Conservation (phyloP, 805 yeast genomes). For the Jamesozyma gamospora region DNA sequence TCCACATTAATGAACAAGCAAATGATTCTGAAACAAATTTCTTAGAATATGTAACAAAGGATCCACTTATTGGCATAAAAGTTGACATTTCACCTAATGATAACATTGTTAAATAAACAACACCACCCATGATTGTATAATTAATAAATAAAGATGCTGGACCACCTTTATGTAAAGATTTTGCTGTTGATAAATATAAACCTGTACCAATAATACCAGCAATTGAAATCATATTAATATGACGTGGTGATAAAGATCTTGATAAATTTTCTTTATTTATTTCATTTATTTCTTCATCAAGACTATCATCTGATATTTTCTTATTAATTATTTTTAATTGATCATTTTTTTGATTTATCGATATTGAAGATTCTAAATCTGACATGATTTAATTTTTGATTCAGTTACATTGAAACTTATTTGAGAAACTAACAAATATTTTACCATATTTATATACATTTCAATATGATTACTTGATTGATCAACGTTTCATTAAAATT, state of each 20-base stretch:
- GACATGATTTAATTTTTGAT: too few relatives aligned
- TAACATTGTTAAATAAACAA: constrained; percentile 45
- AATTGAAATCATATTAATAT: constrained; percentile 68
- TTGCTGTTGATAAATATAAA: constrained; percentile 46
- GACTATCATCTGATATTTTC: too few relatives aligned
- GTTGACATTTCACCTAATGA: constrained; percentile 50
- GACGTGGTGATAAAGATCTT: constrained; percentile 43
- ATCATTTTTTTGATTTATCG: too few relatives aligned
- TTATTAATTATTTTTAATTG: too few relatives aligned
- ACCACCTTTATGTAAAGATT: constrained; percentile 40
- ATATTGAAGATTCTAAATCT: too few relatives aligned
- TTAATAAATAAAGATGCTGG: constrained; percentile 44
- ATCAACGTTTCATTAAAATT: too few relatives aligned
- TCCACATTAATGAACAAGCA: constrained; percentile 67
- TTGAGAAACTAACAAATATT: too few relatives aligned
- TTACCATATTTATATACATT: too few relatives aligned
- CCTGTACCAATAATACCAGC: constrained; percentile 75
- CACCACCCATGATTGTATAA: constrained; percentile 39
- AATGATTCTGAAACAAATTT: constrained; percentile 56
- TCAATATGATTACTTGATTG: too few relatives aligned
- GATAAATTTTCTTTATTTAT: constrained; percentile 9
- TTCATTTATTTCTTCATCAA: too few relatives aligned
- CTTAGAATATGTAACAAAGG: constrained; percentile 47
- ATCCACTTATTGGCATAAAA: constrained; percentile 45
- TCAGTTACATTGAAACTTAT: too few relatives aligned